These are phyloP conservation scores for Colletotrichum siamense DNA, from an alignment of 2,329 filamentous ascomycete genomes.

Conservation along the genomic window DNA sequence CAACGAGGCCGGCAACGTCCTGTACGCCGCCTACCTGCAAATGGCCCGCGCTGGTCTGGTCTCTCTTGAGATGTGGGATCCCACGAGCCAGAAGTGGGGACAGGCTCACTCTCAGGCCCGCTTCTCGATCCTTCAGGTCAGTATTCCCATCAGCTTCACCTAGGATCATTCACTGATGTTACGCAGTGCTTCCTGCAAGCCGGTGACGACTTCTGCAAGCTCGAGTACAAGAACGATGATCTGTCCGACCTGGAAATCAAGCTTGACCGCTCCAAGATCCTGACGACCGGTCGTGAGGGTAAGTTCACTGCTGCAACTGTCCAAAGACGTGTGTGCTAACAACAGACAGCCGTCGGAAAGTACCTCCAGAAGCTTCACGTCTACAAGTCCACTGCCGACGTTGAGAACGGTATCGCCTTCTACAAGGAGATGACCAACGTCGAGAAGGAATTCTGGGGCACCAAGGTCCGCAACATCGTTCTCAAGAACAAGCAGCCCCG, in stretches of 20 bases:
- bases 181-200: constrained; percentile 78
- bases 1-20: constrained; percentile 80
- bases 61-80: constrained; percentile 94
- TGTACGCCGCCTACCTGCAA: constrained; percentile 86
- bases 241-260: constrained; percentile 82
- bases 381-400: constrained; percentile 89
- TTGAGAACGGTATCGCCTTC: constrained; percentile 76
- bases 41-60: constrained; percentile 95
- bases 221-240: constrained; percentile 75
- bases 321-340: constrained; percentile 26
- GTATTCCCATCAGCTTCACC: not conserved
- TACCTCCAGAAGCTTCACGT: constrained; percentile 93
- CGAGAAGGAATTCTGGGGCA: constrained; percentile 82
- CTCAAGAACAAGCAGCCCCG: constrained; percentile 80
- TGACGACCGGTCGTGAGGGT: constrained; percentile 78
- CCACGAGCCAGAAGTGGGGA: constrained; percentile 88
- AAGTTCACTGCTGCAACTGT: constrained; percentile 23
- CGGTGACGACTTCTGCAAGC: constrained; percentile 84
- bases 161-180: not conserved
- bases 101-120: constrained; percentile 92
- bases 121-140: constrained; percentile 77
- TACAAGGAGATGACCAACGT: constrained; percentile 87
- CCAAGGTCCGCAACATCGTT: constrained; percentile 77
- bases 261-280: constrained; percentile 85
- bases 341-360: constrained; percentile 71